These are phyloP conservation scores for Globisporangium abappressorium DNA, from an alignment of 352 stramenopile species.

Conservation along the genomic window DNA sequence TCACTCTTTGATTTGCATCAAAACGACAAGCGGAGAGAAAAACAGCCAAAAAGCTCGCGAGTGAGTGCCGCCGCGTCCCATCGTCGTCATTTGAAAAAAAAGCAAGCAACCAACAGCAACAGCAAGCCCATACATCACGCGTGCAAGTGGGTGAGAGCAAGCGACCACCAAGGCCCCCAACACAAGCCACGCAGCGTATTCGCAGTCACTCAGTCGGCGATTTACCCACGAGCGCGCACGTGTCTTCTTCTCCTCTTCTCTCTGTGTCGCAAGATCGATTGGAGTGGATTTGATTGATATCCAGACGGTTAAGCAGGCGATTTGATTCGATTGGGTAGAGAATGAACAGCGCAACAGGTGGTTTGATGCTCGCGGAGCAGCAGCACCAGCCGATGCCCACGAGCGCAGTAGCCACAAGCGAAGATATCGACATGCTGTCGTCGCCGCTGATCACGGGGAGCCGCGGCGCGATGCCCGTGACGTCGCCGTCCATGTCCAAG, in stretches of 20 bases:
- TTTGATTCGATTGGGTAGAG: conserved; percentile 1
- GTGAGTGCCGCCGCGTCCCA: conserved; percentile 6
- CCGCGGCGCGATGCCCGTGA: conserved; percentile 22
- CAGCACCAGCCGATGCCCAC: neutral
- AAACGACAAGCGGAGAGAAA: neutral
- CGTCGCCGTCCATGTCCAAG: conserved; percentile 45
- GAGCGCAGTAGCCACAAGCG: neutral
- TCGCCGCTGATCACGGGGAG: conserved; percentile 43
- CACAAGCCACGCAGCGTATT: neutral
- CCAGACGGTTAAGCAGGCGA: neutral
- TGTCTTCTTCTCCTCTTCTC: neutral
- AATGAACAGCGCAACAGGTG: conserved; percentile 10
- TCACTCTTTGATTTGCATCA: conserved; percentile 16
- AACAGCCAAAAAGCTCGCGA: neutral
- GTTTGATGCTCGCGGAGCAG: conserved; percentile 8
- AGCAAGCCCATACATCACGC: neutral
- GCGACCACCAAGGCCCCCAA: neutral
- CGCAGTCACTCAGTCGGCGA: neutral
- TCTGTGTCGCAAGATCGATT: neutral
- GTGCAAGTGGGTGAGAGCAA: neutral
- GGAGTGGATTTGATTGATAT: conserved; percentile 1
- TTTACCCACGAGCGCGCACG: neutral
- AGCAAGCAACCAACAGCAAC: neutral
- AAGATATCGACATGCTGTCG: conserved; percentile 18
- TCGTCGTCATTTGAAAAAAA: conserved; percentile 5